Evolutionary conservation across 2,329 filamentous ascomycete genomes (phyloP).

Genomic region (Decorospora gaudefroyi): DNA sequence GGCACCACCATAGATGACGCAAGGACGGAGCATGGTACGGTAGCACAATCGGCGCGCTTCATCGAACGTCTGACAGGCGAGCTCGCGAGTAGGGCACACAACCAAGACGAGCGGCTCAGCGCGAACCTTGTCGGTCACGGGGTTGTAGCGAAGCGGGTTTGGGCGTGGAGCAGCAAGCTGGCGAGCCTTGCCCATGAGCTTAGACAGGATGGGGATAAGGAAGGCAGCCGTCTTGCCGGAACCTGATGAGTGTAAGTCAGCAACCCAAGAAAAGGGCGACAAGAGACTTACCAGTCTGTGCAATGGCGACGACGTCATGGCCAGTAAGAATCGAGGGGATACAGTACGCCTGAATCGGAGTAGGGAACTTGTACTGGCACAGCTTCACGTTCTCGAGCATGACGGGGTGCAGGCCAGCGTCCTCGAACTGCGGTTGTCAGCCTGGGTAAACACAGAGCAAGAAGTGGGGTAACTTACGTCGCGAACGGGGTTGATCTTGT

Average conservation of each 20-base stretch:
- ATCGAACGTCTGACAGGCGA: conserved; percentile 93
- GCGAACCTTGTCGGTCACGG: conserved; percentile 58
- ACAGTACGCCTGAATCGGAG: conserved; percentile 84
- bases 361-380: conserved; percentile 72
- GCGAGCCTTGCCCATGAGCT: conserved; percentile 94
- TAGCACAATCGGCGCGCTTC: conserved; percentile 93
- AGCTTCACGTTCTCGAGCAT: conserved; percentile 78
- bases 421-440: conserved; percentile 60
- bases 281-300: conserved; percentile 79
- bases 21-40: conserved; percentile 89
- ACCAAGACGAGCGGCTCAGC: conserved; percentile 89
- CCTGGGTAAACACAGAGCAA: background rate
- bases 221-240: conserved; percentile 97
- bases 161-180: conserved; percentile 81
- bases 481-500: conserved; percentile 54
- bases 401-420: conserved; percentile 82
- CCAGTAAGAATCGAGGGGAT: conserved; percentile 78
- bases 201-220: conserved; percentile 83
- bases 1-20: conserved; percentile 84
- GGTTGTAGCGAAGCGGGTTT: conserved; percentile 61
- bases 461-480: conserved; percentile 49
- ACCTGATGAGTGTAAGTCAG: conserved; percentile 58
- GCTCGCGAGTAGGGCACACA: conserved; percentile 83
- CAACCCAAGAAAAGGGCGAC: background rate
- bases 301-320: conserved; percentile 83